Conservation (phyloP, 2,329 filamentous ascomycete genomes). For the Cercospora zeina region DNA sequence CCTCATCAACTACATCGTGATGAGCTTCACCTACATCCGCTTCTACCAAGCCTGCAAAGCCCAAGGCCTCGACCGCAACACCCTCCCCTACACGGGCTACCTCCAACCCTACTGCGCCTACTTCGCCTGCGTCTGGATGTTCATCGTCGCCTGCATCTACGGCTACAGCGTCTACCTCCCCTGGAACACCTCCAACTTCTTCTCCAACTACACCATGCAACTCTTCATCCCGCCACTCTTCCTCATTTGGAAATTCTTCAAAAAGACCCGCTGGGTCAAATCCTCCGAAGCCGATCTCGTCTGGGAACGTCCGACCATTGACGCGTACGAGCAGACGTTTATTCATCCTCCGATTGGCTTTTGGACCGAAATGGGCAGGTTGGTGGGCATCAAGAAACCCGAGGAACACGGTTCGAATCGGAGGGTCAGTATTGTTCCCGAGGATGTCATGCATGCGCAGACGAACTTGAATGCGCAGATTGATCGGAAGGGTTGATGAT, state of each 20-base stretch:
- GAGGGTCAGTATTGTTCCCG: constrained; percentile 17
- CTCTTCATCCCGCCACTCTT: constrained; percentile 32
- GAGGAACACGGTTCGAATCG: constrained; percentile 23
- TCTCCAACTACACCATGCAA: constrained; percentile 52
- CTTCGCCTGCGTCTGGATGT: constrained; percentile 38
- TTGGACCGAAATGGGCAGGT: constrained; percentile 54
- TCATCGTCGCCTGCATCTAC: constrained; percentile 50
- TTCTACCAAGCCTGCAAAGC: constrained; percentile 58
- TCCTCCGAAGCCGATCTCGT: constrained; percentile 59
- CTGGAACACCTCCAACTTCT: constrained; percentile 49
- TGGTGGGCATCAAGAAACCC: constrained; percentile 43
- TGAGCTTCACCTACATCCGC: constrained; percentile 59
- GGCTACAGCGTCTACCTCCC: constrained; percentile 57
- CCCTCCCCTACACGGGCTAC: constrained; percentile 58
- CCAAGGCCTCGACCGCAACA: constrained; percentile 54
- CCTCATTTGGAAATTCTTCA: constrained; percentile 61
- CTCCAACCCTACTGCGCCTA: constrained; percentile 58
- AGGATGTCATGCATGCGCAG: constrained; percentile 21
- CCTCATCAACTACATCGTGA: constrained; percentile 64
- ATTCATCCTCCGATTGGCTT: constrained; percentile 52
- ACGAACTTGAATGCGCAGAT: constrained; percentile 19
- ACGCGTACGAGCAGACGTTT: constrained; percentile 58
- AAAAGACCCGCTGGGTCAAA: constrained; percentile 58
- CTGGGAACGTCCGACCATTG: constrained; percentile 60
- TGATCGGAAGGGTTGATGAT: neutral